Base-by-base conservation (phyloP, 176 grass and related monocot genomes). In the Areca catechu region DNA sequence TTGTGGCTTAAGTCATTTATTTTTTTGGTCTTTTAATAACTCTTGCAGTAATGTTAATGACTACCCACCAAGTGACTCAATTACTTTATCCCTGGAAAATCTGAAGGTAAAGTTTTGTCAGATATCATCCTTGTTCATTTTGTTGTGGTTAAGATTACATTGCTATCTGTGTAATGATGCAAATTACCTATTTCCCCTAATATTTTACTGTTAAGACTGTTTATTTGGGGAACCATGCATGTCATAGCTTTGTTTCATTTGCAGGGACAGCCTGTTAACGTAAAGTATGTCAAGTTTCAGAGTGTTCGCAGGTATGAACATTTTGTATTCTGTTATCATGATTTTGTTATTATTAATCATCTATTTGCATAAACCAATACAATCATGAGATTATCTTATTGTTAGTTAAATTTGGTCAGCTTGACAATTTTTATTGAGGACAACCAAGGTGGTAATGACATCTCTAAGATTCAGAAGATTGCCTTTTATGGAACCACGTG, bases 281-380 rank as follows among this genome's bases (percentile, higher is more conserved):
- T 98, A 51, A 98, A 98, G 73, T 98, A 89, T 70, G 88, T 98
- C 57, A 98, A 93, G 77, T 98, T 98, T 73, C 94, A 98, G 71
- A 93, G 89, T 80, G 88, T 98, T 85, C 84, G 81, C 67, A 98
- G 94, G 94, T 98, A 80, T 72, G 49, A 16, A 24, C 25, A 66
- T 51, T 30, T 69, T 5, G 21, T 55, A 61, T 4, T 43, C 0
- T 3, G 5, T 3, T 14, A 1, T 15, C 23, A 19, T 4, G 48
- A 37, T 61, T 37, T 17, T 50, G 73, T 27, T 14, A 55, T 65
- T 50, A 21, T 4, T 17, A 48, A 49, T 50, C 51, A 10, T 21
- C 4, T 21, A 55, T 19, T 19, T 50, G 25, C 52, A 51, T 0
- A 60, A 73, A 58, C 5, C 18, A 54, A 14, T 43, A 43, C 34